Evolutionary conservation across 257 asterid genomes (phyloP).

Genomic region (Solanum ossicruentum): DNA sequence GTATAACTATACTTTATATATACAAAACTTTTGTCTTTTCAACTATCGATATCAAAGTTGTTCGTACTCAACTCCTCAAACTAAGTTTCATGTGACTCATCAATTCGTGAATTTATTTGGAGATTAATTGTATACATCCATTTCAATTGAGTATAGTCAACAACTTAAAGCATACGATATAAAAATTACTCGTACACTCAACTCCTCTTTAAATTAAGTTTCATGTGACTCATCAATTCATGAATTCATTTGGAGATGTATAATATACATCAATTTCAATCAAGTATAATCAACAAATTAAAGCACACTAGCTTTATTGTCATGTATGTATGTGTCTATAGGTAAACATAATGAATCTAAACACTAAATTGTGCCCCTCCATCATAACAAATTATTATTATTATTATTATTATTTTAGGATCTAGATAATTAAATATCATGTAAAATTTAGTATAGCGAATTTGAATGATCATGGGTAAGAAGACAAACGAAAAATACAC

Average conservation of each 20-base stretch:
- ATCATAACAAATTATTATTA: too few species aligned
- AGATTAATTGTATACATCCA: too few species aligned
- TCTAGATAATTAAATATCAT: too few species aligned
- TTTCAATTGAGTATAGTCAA: neutral
- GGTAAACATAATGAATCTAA: neutral
- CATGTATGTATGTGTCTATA: neutral
- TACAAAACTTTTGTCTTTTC: too few species aligned
- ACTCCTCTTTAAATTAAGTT: too few species aligned
- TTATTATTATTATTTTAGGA: too few species aligned
- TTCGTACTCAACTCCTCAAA: neutral
- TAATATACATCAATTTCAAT: neutral
- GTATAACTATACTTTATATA: neutral
- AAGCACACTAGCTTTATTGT: neutral
- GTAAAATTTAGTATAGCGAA: too few species aligned
- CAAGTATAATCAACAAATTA: neutral
- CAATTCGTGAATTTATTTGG: too few species aligned
- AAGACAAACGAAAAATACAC: too few species aligned
- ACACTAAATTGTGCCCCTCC: too few species aligned
- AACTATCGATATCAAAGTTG: neutral
- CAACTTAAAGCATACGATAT: neutral
- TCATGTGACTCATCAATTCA: neutral
- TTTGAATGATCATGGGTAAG: too few species aligned
- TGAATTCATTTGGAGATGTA: neutral
- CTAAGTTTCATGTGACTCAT: neutral
- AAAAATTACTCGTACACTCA: neutral